Conservation (phyloP, 495 filamentous ascomycete species). For the Amniculicola lignicola region DNA sequence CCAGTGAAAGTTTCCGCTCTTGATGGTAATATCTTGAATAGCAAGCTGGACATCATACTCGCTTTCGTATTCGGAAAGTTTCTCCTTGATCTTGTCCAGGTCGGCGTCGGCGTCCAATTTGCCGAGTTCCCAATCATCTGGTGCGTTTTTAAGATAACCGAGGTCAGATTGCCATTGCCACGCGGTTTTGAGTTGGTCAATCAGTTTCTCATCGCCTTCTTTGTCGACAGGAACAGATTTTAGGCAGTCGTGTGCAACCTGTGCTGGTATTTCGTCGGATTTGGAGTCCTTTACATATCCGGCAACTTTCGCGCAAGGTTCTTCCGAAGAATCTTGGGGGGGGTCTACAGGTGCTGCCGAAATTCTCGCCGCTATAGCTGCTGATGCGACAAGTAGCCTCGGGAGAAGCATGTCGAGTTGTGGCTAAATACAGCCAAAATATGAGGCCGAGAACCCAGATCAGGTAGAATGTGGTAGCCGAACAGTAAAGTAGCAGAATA, state of each 20-base stretch:
- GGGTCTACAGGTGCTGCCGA: too few species aligned
- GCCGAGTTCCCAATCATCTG: slow-evolving; percentile 45
- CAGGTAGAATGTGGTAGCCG: too few species aligned
- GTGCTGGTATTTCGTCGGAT: slow-evolving; percentile 35
- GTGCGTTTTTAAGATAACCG: slow-evolving; percentile 45
- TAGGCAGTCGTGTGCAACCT: slow-evolving; percentile 45
- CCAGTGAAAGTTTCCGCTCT: slow-evolving; percentile 48
- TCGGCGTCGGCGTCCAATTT: slow-evolving; percentile 44
- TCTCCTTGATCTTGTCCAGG: slow-evolving; percentile 41
- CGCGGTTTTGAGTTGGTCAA: slow-evolving; percentile 45
- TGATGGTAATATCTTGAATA: slow-evolving; percentile 42
- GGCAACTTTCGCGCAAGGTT: slow-evolving; percentile 6
- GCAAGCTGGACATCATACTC: slow-evolving; percentile 48
- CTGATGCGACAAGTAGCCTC: not conserved
- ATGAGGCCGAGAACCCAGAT: too few species aligned
- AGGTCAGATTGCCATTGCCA: slow-evolving; percentile 47
- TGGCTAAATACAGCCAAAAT: too few species aligned
- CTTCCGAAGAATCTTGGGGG: too few species aligned
- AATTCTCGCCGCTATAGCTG: not conserved
- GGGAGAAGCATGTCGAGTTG: not conserved
- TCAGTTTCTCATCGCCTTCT: slow-evolving; percentile 41
- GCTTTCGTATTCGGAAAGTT: slow-evolving; percentile 40
- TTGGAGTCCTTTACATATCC: not conserved
- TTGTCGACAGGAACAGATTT: slow-evolving; percentile 47
- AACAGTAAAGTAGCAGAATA: too few species aligned